Base-by-base conservation (phyloP, 2,329 filamentous ascomycete species). In the Hymenoscyphus fraxineus region DNA sequence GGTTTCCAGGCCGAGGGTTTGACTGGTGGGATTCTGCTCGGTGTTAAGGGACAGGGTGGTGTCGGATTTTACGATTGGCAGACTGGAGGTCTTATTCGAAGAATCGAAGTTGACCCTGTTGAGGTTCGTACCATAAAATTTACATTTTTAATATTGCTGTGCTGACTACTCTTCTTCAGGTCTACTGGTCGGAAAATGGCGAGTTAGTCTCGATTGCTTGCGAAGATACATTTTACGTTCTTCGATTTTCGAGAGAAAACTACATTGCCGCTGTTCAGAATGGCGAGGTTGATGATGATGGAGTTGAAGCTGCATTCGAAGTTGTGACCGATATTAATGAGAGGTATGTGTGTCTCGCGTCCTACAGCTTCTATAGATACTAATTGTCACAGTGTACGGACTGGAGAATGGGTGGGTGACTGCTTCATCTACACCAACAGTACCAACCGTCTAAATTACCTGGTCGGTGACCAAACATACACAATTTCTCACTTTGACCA, bases 381-480 rank as follows among this genome's bases (percentile, higher is more conserved):
- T 76, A 73, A 71, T 64, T 65, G 40, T 57, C 40, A 22, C 67
- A 92, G 89, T 68, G 93, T 98, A 60, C 90, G 92, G 69, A 97
- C 94, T 22, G 95, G 94, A 71, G 91, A 96, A 80, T 99, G 95
- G 95, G 91, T 99, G 64, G 95, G 95, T 67, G 95, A 99, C 80
- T 97, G 94, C 81, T 97, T 99, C 83, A 93, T 98, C 77, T 99
- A 98, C 84, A 97, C 95, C 63, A 98, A 96, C 83, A 91, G 85
- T 77, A 96, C 93, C 10, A 97, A 98, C 82, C 91, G 95, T 67
- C 83, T 99, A 66, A 98, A 98, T 82, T 98, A 98, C 80, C 87
- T 99, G 27, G 94, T 99, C 15, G 95, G 95, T 69, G 95, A 98
- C 79, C 93, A 98, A 80, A 96, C 93, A 15, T 97, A 98, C 82